Percentiles rank a stretch among this genome's conserved stretches.
Conservation (phyloP, 106 monocot genomes). For the Dendrobium chrysotoxum region DNA sequence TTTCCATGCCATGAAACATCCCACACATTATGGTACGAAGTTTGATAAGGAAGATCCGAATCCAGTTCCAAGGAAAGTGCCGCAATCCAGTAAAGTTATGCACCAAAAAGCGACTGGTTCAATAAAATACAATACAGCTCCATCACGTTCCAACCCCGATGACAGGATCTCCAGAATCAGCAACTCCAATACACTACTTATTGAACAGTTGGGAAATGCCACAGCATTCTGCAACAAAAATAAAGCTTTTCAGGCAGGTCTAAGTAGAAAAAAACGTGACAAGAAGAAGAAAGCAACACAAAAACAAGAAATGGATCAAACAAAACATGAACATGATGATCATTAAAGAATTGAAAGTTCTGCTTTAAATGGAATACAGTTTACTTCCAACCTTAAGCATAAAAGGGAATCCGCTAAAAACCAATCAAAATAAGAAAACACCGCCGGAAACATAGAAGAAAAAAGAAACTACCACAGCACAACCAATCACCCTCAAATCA, state of each 20-base stretch:
- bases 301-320: not conserved
- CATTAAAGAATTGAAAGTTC: not conserved
- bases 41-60: not conserved
- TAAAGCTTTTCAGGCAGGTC: not conserved
- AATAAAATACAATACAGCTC: not conserved
- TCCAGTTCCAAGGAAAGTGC: not conserved
- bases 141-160: not conserved
- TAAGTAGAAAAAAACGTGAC: not conserved
- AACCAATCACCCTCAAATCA: not conserved
- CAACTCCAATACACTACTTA: not conserved
- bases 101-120: not conserved
- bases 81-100: not conserved
- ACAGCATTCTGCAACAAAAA: slow-evolving; percentile 8
- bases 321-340: not conserved
- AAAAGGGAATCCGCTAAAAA: slow-evolving; percentile 1
- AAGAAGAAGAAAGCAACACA: slow-evolving; percentile 1
- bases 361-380: not conserved
- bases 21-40: not conserved
- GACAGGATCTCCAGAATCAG: not conserved
- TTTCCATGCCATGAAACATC: not conserved
- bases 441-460: not conserved
- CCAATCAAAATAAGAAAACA: not conserved
- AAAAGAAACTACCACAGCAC: not conserved
- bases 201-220: not conserved
- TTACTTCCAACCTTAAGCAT: not conserved